phyloP scores from a whole-genome alignment of 2,329 filamentous ascomycete species.

The Alternaria dauci region DNA sequence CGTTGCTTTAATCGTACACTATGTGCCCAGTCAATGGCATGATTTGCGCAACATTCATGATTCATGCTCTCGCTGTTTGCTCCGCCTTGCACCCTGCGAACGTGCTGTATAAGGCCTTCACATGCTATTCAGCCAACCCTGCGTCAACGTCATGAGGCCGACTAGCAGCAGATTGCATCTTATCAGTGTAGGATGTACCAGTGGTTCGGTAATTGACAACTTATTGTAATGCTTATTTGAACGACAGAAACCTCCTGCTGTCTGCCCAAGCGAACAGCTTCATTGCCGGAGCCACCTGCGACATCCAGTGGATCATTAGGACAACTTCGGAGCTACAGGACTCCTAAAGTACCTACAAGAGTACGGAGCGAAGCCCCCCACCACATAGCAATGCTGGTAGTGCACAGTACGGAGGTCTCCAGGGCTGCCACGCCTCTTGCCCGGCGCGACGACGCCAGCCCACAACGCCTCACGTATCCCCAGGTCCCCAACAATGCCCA shows the following conservation, averaged over 20 bases:
- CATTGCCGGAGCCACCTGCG: background rate
- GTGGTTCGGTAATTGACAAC: background rate
- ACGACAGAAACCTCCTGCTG: background rate
- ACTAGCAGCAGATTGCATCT: background rate
- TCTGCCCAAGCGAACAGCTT: background rate
- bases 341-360: background rate
- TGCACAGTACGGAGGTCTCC: background rate
- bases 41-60: background rate
- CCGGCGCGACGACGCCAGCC: background rate
- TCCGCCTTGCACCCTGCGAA: background rate
- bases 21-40: background rate
- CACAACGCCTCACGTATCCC: constrained; percentile 3
- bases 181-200: background rate
- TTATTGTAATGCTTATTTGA: background rate
- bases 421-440: background rate
- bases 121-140: background rate
- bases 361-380: background rate
- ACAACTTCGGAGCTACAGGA: background rate
- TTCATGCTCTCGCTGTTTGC: background rate
- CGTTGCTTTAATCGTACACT: background rate
- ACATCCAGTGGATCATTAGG: background rate
- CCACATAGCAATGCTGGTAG: background rate
- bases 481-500: constrained; percentile 3
- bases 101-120: background rate
- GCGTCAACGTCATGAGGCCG: background rate